phyloP scores from a whole-genome alignment of 208 protist species.

The Acanthamoeba royreba region DNA sequence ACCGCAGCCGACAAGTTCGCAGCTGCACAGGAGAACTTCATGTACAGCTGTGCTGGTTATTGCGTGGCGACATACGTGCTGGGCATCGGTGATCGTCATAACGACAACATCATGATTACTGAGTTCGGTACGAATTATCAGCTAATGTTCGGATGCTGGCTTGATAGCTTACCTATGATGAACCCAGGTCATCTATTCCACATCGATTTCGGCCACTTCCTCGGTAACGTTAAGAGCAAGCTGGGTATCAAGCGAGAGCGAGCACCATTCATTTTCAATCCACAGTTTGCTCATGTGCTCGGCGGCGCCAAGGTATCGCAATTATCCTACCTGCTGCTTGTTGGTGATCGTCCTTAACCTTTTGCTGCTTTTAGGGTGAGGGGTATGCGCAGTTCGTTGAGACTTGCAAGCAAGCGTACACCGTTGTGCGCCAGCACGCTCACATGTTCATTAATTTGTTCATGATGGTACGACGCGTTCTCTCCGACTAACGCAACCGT shows the following conservation, averaged over 20 bases:
- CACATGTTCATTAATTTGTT: conserved; percentile 83
- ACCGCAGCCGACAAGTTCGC: conserved; percentile 55
- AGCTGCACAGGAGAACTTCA: conserved; percentile 87
- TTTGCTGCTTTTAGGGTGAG: not conserved
- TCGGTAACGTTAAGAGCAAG: conserved; percentile 78
- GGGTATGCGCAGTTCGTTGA: conserved; percentile 58
- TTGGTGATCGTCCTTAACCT: not conserved
- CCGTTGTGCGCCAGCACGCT: conserved; percentile 71
- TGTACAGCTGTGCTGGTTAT: conserved; percentile 90
- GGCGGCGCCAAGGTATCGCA: conserved; percentile 50
- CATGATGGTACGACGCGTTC: conserved; percentile 31
- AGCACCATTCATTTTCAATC: conserved; percentile 81
- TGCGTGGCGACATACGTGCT: conserved; percentile 93
- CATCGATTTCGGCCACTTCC: conserved; percentile 88
- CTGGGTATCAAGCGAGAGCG: conserved; percentile 55
- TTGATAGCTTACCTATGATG: not conserved
- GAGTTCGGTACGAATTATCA: not conserved
- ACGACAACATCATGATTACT: conserved; percentile 80
- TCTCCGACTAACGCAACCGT: not conserved
- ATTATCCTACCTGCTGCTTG: not conserved
- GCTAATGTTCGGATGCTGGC: no score
- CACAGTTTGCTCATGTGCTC: conserved; percentile 78
- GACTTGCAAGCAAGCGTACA: conserved; percentile 72
- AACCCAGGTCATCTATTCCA: conserved; percentile 79
- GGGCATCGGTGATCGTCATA: no score